phyloP scores from a whole-genome alignment of 23 red algal genomes.

The Gracilaria caudata region DNA sequence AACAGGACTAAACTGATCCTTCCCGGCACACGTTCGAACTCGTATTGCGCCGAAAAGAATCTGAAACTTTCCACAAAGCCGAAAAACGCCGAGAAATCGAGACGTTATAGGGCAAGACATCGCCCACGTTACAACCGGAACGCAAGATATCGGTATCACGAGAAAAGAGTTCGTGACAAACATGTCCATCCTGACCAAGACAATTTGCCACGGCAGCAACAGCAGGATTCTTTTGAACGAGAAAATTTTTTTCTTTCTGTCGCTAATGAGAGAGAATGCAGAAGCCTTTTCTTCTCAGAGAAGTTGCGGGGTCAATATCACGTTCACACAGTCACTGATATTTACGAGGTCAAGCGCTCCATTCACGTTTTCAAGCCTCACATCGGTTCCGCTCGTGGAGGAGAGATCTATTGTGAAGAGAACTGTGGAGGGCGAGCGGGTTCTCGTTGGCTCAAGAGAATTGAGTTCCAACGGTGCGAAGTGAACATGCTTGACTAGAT shows the following conservation, averaged over 20 bases:
- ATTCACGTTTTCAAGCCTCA: conserved; percentile 1
- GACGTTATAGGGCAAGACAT: background rate
- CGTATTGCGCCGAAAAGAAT: background rate
- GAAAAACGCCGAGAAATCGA: background rate
- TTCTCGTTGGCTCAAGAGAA: no score
- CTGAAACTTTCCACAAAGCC: background rate
- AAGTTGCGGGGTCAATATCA: background rate
- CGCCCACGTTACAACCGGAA: background rate
- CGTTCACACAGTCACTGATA: background rate
- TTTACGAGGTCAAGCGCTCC: background rate
- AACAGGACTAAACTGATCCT: background rate
- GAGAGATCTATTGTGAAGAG: no score
- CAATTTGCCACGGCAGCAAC: no score
- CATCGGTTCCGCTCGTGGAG: no score
- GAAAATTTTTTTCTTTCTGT: no score
- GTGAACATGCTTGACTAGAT: no score
- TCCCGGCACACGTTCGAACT: background rate
- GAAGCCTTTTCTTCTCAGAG: background rate
- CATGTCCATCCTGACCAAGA: no score
- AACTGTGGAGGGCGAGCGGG: no score
- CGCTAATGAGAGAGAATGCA: background rate
- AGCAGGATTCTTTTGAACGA: background rate
- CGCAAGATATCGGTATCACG: background rate
- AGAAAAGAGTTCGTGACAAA: no score
- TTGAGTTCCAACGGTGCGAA: no score